Evolutionary conservation across 371 early-diverging fungal species (phyloP).

Genomic region (Mucor velutinosus): DNA sequence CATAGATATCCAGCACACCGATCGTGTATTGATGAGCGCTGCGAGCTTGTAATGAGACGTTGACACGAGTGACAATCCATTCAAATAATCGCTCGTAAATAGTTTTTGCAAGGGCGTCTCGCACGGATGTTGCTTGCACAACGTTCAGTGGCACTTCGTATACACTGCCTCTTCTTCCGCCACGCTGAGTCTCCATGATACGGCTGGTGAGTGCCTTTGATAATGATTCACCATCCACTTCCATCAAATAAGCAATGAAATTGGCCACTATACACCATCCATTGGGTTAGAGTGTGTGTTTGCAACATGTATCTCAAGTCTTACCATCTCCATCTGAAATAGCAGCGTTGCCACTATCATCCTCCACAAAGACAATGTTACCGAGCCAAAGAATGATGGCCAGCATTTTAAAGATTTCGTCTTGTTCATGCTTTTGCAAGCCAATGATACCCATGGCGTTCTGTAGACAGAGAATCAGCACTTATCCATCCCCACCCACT

Average conservation of each 20-base stretch:
- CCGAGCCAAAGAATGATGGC: conserved; percentile 86
- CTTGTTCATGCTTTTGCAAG: conserved; percentile 70
- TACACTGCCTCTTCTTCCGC: conserved; percentile 77
- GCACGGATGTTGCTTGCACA: conserved; percentile 76
- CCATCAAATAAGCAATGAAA: conserved; percentile 80
- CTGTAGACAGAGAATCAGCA: conserved; percentile 12
- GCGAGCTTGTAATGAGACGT: conserved; percentile 72
- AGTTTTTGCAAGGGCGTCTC: conserved; percentile 88
- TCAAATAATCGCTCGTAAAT: conserved; percentile 87
- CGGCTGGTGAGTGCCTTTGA: conserved; percentile 70
- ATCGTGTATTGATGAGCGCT: conserved; percentile 73
- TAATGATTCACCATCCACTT: conserved; percentile 64
- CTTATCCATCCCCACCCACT: neutral
- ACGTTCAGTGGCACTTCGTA: conserved; percentile 83
- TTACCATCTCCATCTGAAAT: conserved; percentile 69
- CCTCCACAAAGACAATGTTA: conserved; percentile 76
- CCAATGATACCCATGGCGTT: conserved; percentile 84
- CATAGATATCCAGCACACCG: conserved; percentile 97
- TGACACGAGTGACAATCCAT: conserved; percentile 89
- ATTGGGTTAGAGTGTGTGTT: neutral
- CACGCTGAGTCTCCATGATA: conserved; percentile 80
- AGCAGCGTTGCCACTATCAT: conserved; percentile 62
- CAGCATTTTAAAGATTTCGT: conserved; percentile 80
- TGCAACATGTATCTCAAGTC: neutral
- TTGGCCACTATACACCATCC: conserved; percentile 58